Percentiles rank a stretch among this genome's conserved stretches.
phyloP scores from a whole-genome alignment of 2,329 filamentous ascomycete species.

The Penicillium griseofulvum region DNA sequence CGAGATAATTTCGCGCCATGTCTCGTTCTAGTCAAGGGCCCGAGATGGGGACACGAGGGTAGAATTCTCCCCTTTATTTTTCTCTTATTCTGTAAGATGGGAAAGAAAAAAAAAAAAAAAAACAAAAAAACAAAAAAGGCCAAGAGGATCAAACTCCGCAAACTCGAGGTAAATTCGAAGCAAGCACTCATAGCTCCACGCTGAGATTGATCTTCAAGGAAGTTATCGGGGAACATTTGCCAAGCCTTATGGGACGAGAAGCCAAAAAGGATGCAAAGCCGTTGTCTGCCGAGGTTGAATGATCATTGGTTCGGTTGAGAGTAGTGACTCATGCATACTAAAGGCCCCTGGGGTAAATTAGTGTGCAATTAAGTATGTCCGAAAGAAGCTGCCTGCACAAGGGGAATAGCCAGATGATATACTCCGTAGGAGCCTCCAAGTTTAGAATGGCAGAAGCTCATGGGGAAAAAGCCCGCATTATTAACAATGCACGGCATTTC shows the following conservation, averaged over 20 bases:
- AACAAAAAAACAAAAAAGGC: no score
- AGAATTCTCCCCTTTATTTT: background rate
- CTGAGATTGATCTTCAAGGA: background rate
- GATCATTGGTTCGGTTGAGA: constrained; percentile 19
- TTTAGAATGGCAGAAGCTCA: background rate
- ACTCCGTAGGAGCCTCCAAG: background rate
- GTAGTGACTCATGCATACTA: background rate
- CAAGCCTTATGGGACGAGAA: constrained; percentile 3
- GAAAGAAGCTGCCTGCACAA: background rate
- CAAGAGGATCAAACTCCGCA: background rate
- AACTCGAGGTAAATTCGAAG: background rate
- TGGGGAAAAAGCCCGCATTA: background rate
- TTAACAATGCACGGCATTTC: background rate
- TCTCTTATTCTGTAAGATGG: background rate
- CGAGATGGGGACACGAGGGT: constrained; percentile 7
- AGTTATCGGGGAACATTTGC: background rate
- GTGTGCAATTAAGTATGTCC: constrained; percentile 1
- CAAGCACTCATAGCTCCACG: background rate
- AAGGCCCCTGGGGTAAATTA: background rate
- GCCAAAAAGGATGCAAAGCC: constrained; percentile 1
- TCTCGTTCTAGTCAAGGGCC: constrained; percentile 17
- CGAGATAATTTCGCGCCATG: constrained; percentile 10
- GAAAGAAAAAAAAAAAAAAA: background rate
- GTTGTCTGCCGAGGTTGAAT: background rate
- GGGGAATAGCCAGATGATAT: background rate